Evolutionary conservation across 2,329 filamentous ascomycete genomes (phyloP), one percentile per base, ranked within the genome.

Genomic region (Amauroascus niger): DNA sequence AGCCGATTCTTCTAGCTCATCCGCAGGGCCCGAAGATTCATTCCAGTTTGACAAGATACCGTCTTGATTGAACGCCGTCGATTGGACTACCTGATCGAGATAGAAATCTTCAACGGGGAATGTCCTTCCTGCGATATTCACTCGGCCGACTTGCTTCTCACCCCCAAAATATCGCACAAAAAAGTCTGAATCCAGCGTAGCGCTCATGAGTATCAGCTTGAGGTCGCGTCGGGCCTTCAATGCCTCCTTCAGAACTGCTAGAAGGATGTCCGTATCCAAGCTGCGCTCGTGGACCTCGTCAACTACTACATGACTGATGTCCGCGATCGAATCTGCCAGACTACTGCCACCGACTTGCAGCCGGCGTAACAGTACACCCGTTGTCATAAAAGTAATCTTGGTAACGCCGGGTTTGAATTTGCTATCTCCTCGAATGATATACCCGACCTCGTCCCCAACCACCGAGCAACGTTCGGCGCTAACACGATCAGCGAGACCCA

Each of bases 241-340:
- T 6, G 95, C 87, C 65, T 95, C 87, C 53, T 88, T 82, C 32
- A 98, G 74, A 49, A 98, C 78, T 41, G 90, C 89, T 50, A 98
- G 77, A 8, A 97, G 74, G 64, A 98, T 96, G 67, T 98, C 91
- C 0, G 90, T 96, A 64, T 97, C 93, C 8, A 98, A 75, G 70
- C 88, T 95, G 52, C 91, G 82, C 69, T 98, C 91, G 71, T 98
- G 91, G 2, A 97, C 91, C 69, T 98, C 91, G 66, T 98, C 91
- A 43, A 97, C 89, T 16, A 97, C 86, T 6, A 98, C 82, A 66
- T 98, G 93, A 61, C 87, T 96, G 58, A 98, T 84, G 68, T 96
- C 88, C 5, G 87, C 86, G 45, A 98, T 71, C 37, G 89, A 88
- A 18, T 84, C 80, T 50, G 87, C 79, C 0, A 95, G 83, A 64